Evolutionary conservation across 2,329 filamentous ascomycete species (phyloP).

Genomic region (Sporothrix luriei): DNA sequence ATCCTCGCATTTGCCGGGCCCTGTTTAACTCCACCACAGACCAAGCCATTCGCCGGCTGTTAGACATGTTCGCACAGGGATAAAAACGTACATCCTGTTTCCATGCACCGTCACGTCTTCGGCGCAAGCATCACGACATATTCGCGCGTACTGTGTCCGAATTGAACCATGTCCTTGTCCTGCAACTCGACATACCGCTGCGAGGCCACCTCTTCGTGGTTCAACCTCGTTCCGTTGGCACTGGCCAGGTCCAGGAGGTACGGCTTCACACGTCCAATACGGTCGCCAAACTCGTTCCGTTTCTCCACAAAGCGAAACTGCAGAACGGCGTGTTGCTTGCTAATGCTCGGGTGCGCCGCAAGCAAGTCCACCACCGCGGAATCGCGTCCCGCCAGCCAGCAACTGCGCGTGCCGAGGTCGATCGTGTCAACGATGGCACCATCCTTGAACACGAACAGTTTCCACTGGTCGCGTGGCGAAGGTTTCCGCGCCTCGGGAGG

Average conservation of each 20-base stretch:
- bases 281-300: conserved; percentile 84
- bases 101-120: conserved; percentile 43
- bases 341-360: conserved; percentile 88
- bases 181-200: conserved; percentile 83
- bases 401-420: conserved; percentile 73
- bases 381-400: conserved; percentile 89
- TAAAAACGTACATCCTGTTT: background rate
- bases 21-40: background rate
- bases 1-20: background rate
- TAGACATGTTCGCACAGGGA: background rate
- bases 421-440: conserved; percentile 79
- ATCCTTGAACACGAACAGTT: conserved; percentile 90
- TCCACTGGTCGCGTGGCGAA: conserved; percentile 76
- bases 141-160: conserved; percentile 85
- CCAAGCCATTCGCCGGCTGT: background rate
- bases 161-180: conserved; percentile 85
- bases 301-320: conserved; percentile 88
- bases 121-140: conserved; percentile 89
- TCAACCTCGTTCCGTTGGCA: conserved; percentile 84
- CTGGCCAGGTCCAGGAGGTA: conserved; percentile 95
- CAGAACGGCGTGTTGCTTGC: conserved; percentile 92
- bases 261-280: conserved; percentile 74
- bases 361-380: conserved; percentile 76
- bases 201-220: conserved; percentile 70
- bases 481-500: conserved; percentile 91